Evolutionary conservation across 352 stramenopile genomes (phyloP).

Genomic region (Sclerospora graminicola): DNA sequence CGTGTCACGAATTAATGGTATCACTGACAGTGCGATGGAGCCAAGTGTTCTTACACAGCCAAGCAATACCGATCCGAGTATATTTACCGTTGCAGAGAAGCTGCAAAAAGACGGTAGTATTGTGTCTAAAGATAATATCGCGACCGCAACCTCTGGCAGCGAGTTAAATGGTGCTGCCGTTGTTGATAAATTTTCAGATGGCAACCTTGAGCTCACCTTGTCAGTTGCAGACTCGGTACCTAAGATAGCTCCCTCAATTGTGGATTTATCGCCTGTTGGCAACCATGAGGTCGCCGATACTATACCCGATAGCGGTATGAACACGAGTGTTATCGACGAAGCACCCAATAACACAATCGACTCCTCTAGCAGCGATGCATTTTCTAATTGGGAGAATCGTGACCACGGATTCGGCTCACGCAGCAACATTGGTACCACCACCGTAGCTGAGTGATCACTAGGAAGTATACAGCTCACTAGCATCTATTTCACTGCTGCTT

Average conservation of each 20-base stretch:
- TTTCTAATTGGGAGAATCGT: background rate
- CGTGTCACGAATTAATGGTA: background rate
- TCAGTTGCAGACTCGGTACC: background rate
- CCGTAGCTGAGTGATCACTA: slow-evolving; percentile 1
- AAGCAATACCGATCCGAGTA: background rate
- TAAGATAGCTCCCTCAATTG: background rate
- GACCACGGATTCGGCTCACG: background rate
- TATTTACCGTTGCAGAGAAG: background rate
- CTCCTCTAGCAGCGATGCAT: background rate
- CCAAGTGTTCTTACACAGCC: background rate
- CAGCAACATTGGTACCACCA: background rate
- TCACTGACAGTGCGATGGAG: background rate
- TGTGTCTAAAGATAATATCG: background rate
- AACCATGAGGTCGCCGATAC: background rate
- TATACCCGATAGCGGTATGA: background rate
- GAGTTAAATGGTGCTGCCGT: background rate
- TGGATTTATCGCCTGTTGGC: background rate
- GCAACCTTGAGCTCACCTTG: background rate
- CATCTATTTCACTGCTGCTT: too few species aligned
- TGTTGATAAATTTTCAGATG: background rate
- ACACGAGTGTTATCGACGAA: background rate
- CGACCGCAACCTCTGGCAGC: background rate
- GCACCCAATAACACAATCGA: background rate
- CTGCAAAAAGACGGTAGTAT: background rate
- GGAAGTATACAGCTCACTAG: background rate